Evolutionary conservation across 208 protist genomes (phyloP), one percentile per base, ranked within the genome.

Genomic region (Porcisia hertigi): DNA sequence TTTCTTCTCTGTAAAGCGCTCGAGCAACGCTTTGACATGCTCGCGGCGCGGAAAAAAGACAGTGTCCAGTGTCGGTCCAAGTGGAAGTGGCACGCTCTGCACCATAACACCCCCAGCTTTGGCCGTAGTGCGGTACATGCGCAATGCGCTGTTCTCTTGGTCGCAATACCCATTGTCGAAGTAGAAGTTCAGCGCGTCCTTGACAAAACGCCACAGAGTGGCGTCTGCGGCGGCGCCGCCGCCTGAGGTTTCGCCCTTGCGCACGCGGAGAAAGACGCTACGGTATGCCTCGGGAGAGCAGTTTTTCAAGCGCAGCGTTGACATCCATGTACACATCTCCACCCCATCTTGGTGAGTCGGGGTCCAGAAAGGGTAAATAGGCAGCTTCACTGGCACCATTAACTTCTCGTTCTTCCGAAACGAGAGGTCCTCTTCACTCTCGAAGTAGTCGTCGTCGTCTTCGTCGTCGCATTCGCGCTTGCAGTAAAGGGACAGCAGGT

Each of bases 331-430:
- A 63, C 77, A 82, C 54, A 77, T 30, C 67, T 82, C 77, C 36
- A 82, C 65, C 16, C 39, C 72, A 16, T 54, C 72, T 3, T 73
- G 57, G 54, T 70, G 77, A 25, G 70, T 71, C 7, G 77, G 52
- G 1, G 71, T 82, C 77, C 77, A 82, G 72, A 25, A 77, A 1
- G 77, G 77, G 77, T 65, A 77, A 41, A 77, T 73, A 52, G 77
- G 77, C 52, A 82, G 71, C 53, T 82, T 82, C 49, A 77, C 77
- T 12, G 77, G 65, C 66, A 82, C 5, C 77, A 77, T 77, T 12
- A 77, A 23, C 20, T 64, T 20, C 57, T 64, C 71, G 43, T 77
- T 43, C 0, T 64, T 23, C 39, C 72, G 66, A 25, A 77, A 82
- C 6, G 0, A 7, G 30, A 75, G 30, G 5, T 65, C 39, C 25